These are phyloP conservation scores for Coemansia sp. DNA, from an alignment of 192 early-diverging fungal species.

Conservation along the genomic window DNA sequence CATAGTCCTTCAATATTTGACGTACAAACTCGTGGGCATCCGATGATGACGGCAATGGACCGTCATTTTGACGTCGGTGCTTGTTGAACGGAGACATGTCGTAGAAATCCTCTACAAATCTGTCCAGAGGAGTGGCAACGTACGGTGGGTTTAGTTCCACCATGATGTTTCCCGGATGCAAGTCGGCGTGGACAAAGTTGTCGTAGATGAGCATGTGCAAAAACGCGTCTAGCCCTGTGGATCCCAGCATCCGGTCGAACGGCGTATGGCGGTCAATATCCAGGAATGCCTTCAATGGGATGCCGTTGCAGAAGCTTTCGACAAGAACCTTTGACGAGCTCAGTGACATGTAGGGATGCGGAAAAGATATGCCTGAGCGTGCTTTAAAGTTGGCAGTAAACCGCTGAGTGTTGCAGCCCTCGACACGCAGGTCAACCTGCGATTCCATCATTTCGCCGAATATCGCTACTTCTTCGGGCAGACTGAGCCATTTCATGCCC, in stretches of 20 bases:
- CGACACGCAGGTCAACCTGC: conserved; percentile 82
- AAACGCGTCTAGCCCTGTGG: conserved; percentile 79
- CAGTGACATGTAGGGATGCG: conserved; percentile 56
- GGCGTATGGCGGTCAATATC: conserved; percentile 58
- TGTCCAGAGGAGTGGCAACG: conserved; percentile 56
- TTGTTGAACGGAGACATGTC: conserved; percentile 51
- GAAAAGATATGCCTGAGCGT: conserved; percentile 64
- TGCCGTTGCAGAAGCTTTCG: conserved; percentile 78
- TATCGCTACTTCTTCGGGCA: conserved; percentile 84
- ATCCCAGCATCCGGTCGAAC: conserved; percentile 76
- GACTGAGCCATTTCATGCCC: conserved; percentile 76
- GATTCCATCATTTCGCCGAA: conserved; percentile 92
- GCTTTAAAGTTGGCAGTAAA: conserved; percentile 63
- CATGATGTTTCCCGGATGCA: conserved; percentile 94
- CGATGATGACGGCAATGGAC: conserved; percentile 19
- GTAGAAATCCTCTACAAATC: conserved; percentile 50
- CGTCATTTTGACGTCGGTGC: conserved; percentile 8
- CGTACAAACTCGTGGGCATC: conserved; percentile 40
- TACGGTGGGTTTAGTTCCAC: conserved; percentile 73
- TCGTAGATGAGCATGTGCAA: conserved; percentile 91
- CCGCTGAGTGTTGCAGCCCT: conserved; percentile 69
- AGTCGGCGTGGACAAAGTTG: conserved; percentile 93
- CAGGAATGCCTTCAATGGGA: conserved; percentile 77
- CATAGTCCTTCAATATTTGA: conserved; percentile 19
- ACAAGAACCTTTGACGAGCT: conserved; percentile 67